A percentile compares a stretch with the other conserved stretches of the same genome.
Evolutionary conservation across 352 stramenopile species (phyloP).

Genomic region (Thraustochytrium striatum): DNA sequence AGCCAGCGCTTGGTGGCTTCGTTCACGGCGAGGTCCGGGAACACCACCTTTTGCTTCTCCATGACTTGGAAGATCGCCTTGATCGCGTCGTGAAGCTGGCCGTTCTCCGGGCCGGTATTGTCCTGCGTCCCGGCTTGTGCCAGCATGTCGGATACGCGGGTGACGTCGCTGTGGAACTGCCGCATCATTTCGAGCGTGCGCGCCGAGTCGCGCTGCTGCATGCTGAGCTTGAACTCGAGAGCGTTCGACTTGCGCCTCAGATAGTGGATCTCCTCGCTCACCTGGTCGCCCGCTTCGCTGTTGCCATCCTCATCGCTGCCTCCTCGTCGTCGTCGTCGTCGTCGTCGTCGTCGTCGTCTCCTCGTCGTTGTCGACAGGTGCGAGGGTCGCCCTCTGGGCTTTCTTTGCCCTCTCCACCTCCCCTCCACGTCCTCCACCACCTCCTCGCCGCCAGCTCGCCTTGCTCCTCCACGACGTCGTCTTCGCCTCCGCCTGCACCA

Average conservation of each 20-base stretch:
- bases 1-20: slow-evolving; percentile 25
- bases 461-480: background rate
- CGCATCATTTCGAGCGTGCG: slow-evolving; percentile 11
- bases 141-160: slow-evolving; percentile 11
- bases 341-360: background rate
- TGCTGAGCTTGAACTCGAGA: slow-evolving; percentile 6
- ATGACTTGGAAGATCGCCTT: slow-evolving; percentile 12
- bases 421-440: background rate
- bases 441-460: background rate
- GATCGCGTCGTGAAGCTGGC: slow-evolving; percentile 17
- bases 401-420: too few relatives aligned
- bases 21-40: slow-evolving; percentile 20
- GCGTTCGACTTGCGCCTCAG: slow-evolving; percentile 5
- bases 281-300: background rate
- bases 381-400: too few relatives aligned
- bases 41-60: background rate
- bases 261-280: background rate
- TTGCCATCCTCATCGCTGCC: background rate
- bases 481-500: background rate
- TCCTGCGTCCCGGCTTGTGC: too few relatives aligned
- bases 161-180: slow-evolving; percentile 2
- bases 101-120: background rate
- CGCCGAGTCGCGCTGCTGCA: slow-evolving; percentile 24
- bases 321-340: background rate
- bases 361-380: too few relatives aligned